A percentile compares a stretch with the other conserved stretches of the same genome.
These are phyloP conservation scores for Luvunga scandens DNA, from an alignment of 345 rosid species.

Conservation along the genomic window DNA sequence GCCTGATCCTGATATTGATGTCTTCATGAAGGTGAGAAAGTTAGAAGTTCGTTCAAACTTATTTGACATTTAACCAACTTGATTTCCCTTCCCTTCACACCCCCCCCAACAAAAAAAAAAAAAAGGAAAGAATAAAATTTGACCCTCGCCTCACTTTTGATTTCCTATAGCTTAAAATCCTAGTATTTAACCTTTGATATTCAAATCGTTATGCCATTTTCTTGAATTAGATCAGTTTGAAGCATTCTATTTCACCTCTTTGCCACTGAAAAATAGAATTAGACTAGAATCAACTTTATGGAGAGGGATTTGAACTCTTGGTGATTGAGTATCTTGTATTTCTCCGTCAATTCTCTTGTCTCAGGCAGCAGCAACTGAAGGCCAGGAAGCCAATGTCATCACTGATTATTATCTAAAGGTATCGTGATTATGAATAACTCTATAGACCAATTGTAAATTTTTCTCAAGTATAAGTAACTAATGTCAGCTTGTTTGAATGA, in stretches of 20 bases:
- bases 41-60: background rate
- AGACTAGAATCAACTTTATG: background rate
- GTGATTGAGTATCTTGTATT: background rate
- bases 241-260: background rate
- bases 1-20: conserved; percentile 76
- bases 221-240: background rate
- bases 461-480: background rate
- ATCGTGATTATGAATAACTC: background rate
- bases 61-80: background rate
- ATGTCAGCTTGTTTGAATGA: background rate
- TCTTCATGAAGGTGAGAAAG: conserved; percentile 61
- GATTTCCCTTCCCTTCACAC: too few relatives aligned
- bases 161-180: background rate
- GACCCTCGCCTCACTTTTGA: background rate
- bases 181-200: background rate
- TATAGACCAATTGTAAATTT: too few relatives aligned
- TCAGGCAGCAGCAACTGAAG: conserved; percentile 48
- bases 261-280: background rate
- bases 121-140: too few relatives aligned
- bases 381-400: conserved; percentile 42
- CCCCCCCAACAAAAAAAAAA: too few relatives aligned
- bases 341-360: background rate
- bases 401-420: conserved; percentile 58
- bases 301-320: background rate
- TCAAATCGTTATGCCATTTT: background rate